These are phyloP conservation scores for Stramenopiles sp. DNA, from an alignment of 352 stramenopile genomes.

Conservation along the genomic window DNA sequence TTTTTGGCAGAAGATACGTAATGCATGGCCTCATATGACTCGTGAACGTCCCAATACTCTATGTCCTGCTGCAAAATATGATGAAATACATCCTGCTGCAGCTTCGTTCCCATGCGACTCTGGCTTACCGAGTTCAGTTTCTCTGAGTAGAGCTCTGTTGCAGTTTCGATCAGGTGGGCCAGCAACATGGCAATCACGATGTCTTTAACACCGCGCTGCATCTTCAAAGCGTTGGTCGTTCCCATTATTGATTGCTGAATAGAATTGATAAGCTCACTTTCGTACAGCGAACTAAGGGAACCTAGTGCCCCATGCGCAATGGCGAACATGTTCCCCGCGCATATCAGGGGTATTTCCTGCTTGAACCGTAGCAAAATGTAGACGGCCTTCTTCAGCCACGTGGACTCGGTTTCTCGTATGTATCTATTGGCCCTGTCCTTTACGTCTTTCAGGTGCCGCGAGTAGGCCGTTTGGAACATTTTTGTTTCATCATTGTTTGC, in stretches of 20 bases:
- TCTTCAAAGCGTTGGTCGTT: neutral
- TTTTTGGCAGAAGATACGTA: conserved; percentile 5
- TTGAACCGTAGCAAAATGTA: neutral
- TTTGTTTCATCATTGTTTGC: neutral
- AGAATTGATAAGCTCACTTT: conserved; percentile 6
- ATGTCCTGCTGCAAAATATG: conserved; percentile 13
- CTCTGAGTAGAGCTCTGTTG: neutral
- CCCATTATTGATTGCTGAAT: neutral
- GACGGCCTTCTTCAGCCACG: neutral
- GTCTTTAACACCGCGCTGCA: neutral
- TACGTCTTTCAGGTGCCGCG: neutral
- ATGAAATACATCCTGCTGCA: conserved; percentile 11
- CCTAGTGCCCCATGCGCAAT: neutral
- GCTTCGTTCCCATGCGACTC: neutral
- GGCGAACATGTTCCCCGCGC: neutral
- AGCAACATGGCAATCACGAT: conserved; percentile 6
- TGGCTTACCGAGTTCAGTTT: conserved; percentile 9
- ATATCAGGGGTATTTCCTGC: neutral
- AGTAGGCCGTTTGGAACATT: neutral
- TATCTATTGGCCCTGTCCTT: neutral
- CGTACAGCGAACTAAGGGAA: neutral
- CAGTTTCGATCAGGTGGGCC: neutral
- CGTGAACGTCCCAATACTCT: conserved; percentile 6
- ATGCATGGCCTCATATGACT: conserved; percentile 1
- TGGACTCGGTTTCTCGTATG: neutral